These are phyloP conservation scores for Sugiyamaella chiloensis DNA, from an alignment of 805 yeast genomes.

Conservation along the genomic window DNA sequence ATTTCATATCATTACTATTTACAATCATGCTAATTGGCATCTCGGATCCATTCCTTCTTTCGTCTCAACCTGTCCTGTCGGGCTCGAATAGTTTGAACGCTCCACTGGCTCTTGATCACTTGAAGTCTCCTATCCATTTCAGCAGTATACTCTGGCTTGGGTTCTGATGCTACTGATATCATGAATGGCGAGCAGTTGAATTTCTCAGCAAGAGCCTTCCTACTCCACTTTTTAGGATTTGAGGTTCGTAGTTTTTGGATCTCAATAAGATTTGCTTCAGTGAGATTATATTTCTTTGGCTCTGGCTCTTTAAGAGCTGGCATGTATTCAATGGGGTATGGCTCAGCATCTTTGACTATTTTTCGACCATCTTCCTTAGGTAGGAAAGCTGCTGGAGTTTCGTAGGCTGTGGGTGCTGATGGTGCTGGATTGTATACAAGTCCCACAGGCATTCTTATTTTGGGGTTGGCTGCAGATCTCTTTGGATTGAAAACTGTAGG, in stretches of 20 bases:
- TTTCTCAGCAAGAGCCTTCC: conserved; percentile 57
- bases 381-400: conserved; percentile 68
- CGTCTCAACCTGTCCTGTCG: conserved; percentile 58
- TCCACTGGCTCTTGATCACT: conserved; percentile 49
- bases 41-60: conserved; percentile 60
- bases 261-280: conserved; percentile 55
- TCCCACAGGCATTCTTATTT: conserved; percentile 55
- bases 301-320: conserved; percentile 38
- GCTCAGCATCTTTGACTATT: conserved; percentile 29
- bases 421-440: conserved; percentile 62
- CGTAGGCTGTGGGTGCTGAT: conserved; percentile 52
- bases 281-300: conserved; percentile 50
- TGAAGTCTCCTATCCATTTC: conserved; percentile 49
- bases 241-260: conserved; percentile 52
- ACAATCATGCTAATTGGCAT: conserved; percentile 35
- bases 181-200: conserved; percentile 52
- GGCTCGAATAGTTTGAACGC: conserved; percentile 45
- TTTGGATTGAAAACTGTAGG: conserved; percentile 60
- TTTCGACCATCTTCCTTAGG: conserved; percentile 61
- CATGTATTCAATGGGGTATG: conserved; percentile 25
- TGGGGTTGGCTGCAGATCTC: conserved; percentile 65
- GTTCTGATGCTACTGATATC: conserved; percentile 50
- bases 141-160: conserved; percentile 36
- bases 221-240: conserved; percentile 63
- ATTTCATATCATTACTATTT: neutral